Conservation (phyloP, 257 asterid species). For the Cinchona pubescens region DNA sequence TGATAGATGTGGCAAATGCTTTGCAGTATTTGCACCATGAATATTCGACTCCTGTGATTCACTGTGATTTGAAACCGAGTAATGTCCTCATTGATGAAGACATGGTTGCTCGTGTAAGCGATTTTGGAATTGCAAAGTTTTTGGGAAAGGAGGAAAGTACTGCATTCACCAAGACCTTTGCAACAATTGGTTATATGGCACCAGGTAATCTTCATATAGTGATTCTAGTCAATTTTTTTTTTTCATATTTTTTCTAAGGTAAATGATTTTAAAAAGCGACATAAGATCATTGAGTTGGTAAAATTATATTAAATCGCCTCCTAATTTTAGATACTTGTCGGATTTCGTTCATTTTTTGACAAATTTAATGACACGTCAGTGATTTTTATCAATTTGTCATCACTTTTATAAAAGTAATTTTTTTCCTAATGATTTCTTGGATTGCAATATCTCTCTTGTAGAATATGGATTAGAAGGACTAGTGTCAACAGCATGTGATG, state of each 20-base stretch:
- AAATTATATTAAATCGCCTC: no score
- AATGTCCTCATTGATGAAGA: constrained; percentile 16
- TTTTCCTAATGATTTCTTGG: no score
- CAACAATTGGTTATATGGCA: constrained; percentile 14
- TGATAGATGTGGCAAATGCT: constrained; percentile 15
- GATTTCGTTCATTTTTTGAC: no score
- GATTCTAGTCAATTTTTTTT: background rate
- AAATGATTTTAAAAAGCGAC: no score
- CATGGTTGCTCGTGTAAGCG: constrained; percentile 8
- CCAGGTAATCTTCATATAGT: background rate
- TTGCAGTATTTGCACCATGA: constrained; percentile 14
- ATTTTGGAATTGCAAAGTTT: constrained; percentile 20
- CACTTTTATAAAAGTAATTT: no score
- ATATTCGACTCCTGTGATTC: constrained; percentile 1
- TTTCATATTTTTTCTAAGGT: no score
- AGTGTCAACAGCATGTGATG: constrained; percentile 1
- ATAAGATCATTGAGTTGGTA: no score
- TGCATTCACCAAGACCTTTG: constrained; percentile 1
- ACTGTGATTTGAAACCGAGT: constrained; percentile 19
- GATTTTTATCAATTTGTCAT: no score
- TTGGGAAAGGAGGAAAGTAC: constrained; percentile 5
- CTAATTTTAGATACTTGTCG: no score
- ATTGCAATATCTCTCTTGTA: background rate
- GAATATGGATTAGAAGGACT: constrained; percentile 13
- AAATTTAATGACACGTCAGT: no score